A percentile compares a stretch with the other conserved stretches of the same genome.
These are phyloP conservation scores for Chloropicon primus DNA, from an alignment of 139 green algal genomes.

Conservation along the genomic window DNA sequence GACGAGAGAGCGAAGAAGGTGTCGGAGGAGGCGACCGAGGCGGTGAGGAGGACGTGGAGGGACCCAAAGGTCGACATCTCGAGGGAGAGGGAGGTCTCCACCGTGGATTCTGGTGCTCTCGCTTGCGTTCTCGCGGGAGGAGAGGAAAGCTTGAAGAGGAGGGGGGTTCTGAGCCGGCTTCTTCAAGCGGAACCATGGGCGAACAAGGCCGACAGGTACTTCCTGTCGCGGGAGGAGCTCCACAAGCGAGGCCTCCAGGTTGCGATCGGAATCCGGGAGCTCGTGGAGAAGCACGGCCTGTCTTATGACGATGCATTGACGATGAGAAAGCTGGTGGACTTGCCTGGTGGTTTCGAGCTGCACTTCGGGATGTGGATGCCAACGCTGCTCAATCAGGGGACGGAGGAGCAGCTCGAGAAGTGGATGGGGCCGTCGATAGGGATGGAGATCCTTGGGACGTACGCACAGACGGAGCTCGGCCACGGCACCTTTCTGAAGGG, in stretches of 20 bases:
- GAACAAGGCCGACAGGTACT: constrained; percentile 63
- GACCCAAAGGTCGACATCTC: neutral
- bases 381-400: constrained; percentile 70
- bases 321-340: constrained; percentile 54
- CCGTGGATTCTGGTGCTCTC: neutral
- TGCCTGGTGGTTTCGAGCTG: constrained; percentile 68
- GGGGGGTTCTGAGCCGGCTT: constrained; percentile 30
- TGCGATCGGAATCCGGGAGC: constrained; percentile 64
- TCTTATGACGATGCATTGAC: constrained; percentile 55
- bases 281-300: constrained; percentile 52
- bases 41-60: neutral
- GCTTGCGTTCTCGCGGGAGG: neutral
- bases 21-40: neutral
- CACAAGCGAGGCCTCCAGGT: constrained; percentile 54
- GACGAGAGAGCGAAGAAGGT: neutral
- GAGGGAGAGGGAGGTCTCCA: neutral
- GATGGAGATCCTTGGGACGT: constrained; percentile 63
- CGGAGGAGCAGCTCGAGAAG: constrained; percentile 69
- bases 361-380: constrained; percentile 82
- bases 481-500: constrained; percentile 91
- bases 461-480: constrained; percentile 92
- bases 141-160: neutral
- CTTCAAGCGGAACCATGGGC: constrained; percentile 48
- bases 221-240: constrained; percentile 60
- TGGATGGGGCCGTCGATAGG: constrained; percentile 55